A percentile compares a stretch with the other conserved stretches of the same genome.
Evolutionary conservation across 1,284 basidiomycete species (phyloP).

Genomic region (Cutaneotrichosporon spelunceum): DNA sequence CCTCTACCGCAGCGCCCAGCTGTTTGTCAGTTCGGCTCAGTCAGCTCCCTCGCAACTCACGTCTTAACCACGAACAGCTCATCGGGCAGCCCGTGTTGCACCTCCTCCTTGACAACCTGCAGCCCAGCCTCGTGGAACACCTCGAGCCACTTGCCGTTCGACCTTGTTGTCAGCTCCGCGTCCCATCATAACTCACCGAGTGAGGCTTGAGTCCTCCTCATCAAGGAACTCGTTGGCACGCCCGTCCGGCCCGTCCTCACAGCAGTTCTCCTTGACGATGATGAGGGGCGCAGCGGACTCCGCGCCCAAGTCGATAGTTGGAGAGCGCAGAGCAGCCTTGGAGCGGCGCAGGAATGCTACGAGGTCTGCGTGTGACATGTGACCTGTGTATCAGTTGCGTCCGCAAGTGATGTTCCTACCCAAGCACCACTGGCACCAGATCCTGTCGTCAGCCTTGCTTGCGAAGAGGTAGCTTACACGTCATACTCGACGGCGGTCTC

Average conservation of each 20-base stretch:
- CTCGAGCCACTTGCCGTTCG: constrained; percentile 73
- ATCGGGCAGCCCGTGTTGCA: constrained; percentile 67
- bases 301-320: constrained; percentile 13
- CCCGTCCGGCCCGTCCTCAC: constrained; percentile 59
- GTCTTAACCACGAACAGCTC: constrained; percentile 80
- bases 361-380: constrained; percentile 72
- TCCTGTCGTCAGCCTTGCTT: constrained; percentile 57
- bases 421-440: constrained; percentile 95
- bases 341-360: constrained; percentile 68
- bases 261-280: constrained; percentile 89
- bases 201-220: constrained; percentile 80
- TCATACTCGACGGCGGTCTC: constrained; percentile 44
- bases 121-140: constrained; percentile 69
- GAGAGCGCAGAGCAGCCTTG: constrained; percentile 48
- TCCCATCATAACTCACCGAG: constrained; percentile 57
- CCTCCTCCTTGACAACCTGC: constrained; percentile 63
- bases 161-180: constrained; percentile 56
- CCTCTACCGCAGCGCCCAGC: constrained; percentile 29
- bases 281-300: constrained; percentile 56
- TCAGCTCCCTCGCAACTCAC: constrained; percentile 54
- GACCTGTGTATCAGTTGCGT: constrained; percentile 46
- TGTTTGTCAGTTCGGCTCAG: constrained; percentile 17
- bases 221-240: constrained; percentile 63
- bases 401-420: constrained; percentile 51
- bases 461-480: constrained; percentile 35